Conservation (phyloP, 441 rosid species). For the Brassica balearica region DNA sequence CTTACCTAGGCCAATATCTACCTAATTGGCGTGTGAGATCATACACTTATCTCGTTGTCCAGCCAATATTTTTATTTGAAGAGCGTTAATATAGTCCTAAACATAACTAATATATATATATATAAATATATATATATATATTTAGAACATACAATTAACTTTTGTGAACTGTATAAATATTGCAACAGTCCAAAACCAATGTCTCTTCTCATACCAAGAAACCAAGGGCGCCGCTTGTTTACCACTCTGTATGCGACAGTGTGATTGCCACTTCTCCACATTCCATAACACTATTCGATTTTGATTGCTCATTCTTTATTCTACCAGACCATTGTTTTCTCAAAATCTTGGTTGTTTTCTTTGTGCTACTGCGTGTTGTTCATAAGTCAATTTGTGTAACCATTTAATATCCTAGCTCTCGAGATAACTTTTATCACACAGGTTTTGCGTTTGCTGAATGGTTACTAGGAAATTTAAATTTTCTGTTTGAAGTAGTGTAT, state of each 20-base stretch:
- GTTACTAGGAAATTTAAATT: background rate
- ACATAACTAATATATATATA: background rate
- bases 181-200: conserved; percentile 16
- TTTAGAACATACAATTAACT: background rate
- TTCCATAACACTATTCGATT: conserved; percentile 6
- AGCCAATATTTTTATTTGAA: background rate
- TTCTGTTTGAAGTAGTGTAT: background rate
- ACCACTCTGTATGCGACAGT: conserved; percentile 21
- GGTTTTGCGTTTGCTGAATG: background rate
- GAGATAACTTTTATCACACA: no score
- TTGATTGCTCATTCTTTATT: conserved; percentile 8
- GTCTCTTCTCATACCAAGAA: conserved; percentile 13
- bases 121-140: background rate
- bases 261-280: conserved; percentile 23
- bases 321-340: conserved; percentile 23
- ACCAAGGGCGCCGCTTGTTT: conserved; percentile 40
- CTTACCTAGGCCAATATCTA: background rate
- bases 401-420: background rate
- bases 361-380: conserved; percentile 16
- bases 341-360: background rate
- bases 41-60: background rate
- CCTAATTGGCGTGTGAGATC: conserved; percentile 2
- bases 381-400: background rate
- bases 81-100: background rate
- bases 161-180: background rate